Evolutionary conservation across 208 protist species (phyloP), one percentile per base, ranked within the genome.

Genomic region (Wallacemonas sp.): DNA sequence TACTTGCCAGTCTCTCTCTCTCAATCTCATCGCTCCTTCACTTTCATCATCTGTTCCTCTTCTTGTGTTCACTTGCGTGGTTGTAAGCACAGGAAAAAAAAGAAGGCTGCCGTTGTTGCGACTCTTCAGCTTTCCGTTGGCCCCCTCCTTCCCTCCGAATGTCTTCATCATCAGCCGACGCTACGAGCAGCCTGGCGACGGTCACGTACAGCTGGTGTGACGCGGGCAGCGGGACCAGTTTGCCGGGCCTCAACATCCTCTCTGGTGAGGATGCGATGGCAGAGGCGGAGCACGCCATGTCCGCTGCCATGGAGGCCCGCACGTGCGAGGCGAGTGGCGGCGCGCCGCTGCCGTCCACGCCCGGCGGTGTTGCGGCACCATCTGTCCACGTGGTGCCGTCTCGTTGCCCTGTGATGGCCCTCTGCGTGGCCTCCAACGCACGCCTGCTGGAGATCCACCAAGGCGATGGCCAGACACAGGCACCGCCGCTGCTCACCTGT

Each of bases 401-500:
- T 19, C 19, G 36, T 1, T 56, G 29, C n/a, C 12, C 58, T 24
- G 9, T 80, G 17, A 12, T 54, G 6, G 69, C 70, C 30, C 11
- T 83, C 17, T 76, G 61, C 29, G 56, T 83, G 33, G 57, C 70
- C 27, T 66, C 69, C n/a, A 68, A 72, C 39, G 68, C 68, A 9
- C 56, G 60, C 8, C 0, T 65, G 43, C 52, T 72, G 23, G 68
- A 72, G 26, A 52, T 72, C 3, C 68, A 72, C 57, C 34, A 9
- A 24, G 36, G 27, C 34, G 57, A 29, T 32, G 54, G 34, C n/a
- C 26, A 62, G 14, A 23, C 49, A 2, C 30, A 9, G 16, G 62
- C 6, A 0, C 33, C 62, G 16, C 46, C 49, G 47, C 48, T 81
- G 12, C 27, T 52, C 19, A 81, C 76, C 30, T 64, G 68, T 33